These are phyloP conservation scores for Peronosclerospora sorghi DNA, from an alignment of 352 stramenopile species.

Conservation along the genomic window DNA sequence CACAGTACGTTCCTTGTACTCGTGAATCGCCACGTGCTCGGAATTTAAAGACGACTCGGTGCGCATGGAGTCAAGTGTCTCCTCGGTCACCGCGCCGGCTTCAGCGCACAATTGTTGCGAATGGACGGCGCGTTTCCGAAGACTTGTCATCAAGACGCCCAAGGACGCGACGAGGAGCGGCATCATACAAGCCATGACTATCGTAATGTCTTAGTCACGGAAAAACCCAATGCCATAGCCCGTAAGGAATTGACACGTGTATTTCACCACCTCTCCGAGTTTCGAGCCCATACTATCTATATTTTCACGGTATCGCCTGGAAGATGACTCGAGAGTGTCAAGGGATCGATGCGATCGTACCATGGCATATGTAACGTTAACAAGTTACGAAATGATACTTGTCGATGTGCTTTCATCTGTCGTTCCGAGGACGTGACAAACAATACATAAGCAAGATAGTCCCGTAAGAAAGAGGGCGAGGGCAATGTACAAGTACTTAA, in stretches of 20 bases:
- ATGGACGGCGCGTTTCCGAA: constrained; percentile 8
- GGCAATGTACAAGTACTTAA: constrained; percentile 23
- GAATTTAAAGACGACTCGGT: constrained; percentile 27
- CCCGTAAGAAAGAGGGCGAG: constrained; percentile 23
- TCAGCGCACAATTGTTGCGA: constrained; percentile 31
- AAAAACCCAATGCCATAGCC: constrained; percentile 28
- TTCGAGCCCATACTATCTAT: constrained; percentile 40
- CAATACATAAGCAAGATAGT: constrained; percentile 7
- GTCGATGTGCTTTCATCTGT: constrained; percentile 30
- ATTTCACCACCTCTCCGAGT: constrained; percentile 28
- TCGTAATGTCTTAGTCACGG: constrained; percentile 24
- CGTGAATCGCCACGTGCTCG: constrained; percentile 19
- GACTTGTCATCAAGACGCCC: constrained; percentile 17
- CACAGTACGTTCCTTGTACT: constrained; percentile 24
- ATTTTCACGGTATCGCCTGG: constrained; percentile 37
- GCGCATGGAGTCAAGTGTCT: constrained; percentile 31
- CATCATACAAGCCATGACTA: constrained; percentile 34
- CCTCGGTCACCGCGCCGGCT: constrained; percentile 32
- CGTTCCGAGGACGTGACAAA: constrained; percentile 16
- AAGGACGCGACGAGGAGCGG: constrained; percentile 25
- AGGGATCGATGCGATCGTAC: constrained; percentile 28
- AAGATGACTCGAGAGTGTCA: constrained; percentile 24
- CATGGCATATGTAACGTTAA: constrained; percentile 32
- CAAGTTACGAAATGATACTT: constrained; percentile 22
- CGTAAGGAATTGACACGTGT: constrained; percentile 19